Evolutionary conservation across 257 asterid genomes (phyloP), one percentile per base, ranked within the genome.

Genomic region (Buddleja alternifolia): DNA sequence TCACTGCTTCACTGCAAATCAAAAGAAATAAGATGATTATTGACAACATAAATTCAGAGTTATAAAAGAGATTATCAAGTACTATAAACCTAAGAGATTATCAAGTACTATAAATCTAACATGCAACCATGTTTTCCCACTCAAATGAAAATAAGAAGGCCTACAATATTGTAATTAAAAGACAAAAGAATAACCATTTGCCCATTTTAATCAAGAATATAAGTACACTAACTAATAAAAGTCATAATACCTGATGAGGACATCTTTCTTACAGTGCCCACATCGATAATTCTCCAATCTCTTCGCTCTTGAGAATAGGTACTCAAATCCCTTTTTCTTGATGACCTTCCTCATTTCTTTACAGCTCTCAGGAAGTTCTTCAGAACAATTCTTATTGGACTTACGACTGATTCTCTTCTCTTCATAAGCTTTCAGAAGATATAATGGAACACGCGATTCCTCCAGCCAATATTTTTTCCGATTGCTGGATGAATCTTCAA

Each of bases 391-490:
- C 82, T 76, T 76, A 71, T 74, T 87, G 71, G 93, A 81, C 81
- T 79, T 92, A 64, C 97, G 93, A 73, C 93, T 83, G 71, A 88
- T 84, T 73, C 85, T 81, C 80, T 81, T 93, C 86, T 83, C 96
- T 73, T 93, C 98, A 64, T 83, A 93, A 58, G 67, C 54, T 84
- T 93, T 93, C 82, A 93, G 72, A 71, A 93, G 92, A 85, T 84
- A 81, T 82, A 93, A 82, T 32, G 98, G 98, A 66, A 90, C 83
- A 78, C 88, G 76, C 73, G 85, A 67, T 62, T 86, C 98, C 78
- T 90, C 98, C 80, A 93, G 85, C 98, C 98, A 93, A 77, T 84
- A 93, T 76, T 81, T 90, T 78, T 88, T 93, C 84, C 74, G 83
- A 64, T 73, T 90, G 39, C 76, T 84, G n/a, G 87, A 77, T 23